A percentile compares a stretch with the other conserved stretches of the same genome.
phyloP scores from a whole-genome alignment of 805 yeast genomes.

The Schizosaccharomyces japonicus region DNA sequence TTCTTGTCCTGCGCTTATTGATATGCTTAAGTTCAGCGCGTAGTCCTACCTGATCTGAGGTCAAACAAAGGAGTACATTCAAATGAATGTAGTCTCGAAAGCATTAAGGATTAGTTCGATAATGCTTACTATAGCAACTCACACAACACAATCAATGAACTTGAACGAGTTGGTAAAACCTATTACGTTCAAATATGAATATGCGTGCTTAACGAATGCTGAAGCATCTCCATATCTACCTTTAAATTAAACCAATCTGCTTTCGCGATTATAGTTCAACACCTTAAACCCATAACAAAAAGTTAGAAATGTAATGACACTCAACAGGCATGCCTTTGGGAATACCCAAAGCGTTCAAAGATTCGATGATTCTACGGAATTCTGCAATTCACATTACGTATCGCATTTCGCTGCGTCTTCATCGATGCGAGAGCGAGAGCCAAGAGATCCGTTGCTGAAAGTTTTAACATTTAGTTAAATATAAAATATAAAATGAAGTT shows the following conservation, averaged over 20 bases:
- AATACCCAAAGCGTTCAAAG: constrained; percentile 23
- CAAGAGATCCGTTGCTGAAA: constrained; percentile 23
- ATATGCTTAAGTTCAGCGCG: constrained; percentile 25
- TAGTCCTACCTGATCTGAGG: constrained; percentile 15
- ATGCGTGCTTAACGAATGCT: no score
- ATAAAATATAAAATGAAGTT: no score
- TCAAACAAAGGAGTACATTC: constrained; percentile 14
- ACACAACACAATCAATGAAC: no score
- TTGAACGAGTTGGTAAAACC: neutral
- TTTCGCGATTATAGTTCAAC: neutral
- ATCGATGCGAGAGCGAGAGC: constrained; percentile 21
- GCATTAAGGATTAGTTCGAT: no score
- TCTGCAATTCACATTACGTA: constrained; percentile 21
- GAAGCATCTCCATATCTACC: neutral
- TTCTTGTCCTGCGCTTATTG: constrained; percentile 24
- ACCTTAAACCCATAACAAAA: constrained; percentile 3
- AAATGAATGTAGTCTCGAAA: neutral
- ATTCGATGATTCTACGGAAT: constrained; percentile 23
- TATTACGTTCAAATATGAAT: neutral
- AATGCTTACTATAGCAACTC: no score
- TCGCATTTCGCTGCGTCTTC: constrained; percentile 26
- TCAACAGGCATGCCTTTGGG: constrained; percentile 21
- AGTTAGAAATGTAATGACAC: constrained; percentile 19
- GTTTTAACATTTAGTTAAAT: no score
- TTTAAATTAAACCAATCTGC: neutral